These are phyloP conservation scores for Kickxella alabastrina DNA, from an alignment of 192 early-diverging fungal genomes.

Conservation along the genomic window DNA sequence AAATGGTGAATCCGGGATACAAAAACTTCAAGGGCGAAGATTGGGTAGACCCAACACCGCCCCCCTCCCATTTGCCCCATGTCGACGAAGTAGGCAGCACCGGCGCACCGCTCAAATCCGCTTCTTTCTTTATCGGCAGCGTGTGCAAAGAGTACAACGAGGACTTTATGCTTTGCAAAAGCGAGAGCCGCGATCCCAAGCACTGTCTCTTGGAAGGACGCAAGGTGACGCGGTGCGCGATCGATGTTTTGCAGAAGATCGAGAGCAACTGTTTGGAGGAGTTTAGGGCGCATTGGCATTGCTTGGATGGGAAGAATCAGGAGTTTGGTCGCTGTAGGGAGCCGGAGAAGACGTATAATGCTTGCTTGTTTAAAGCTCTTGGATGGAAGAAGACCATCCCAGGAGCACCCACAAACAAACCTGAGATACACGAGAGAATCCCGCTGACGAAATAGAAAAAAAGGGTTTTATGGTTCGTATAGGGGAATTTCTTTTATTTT, in stretches of 20 bases:
- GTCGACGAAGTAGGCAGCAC: constrained; percentile 89
- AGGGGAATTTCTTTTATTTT: too few species aligned
- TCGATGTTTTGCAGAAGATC: constrained; percentile 82
- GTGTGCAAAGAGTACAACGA: constrained; percentile 91
- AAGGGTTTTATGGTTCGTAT: too few species aligned
- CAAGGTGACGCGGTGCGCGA: constrained; percentile 92
- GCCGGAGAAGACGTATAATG: constrained; percentile 76
- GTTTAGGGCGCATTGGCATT: constrained; percentile 88
- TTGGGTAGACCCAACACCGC: constrained; percentile 84
- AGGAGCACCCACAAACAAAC: constrained; percentile 50
- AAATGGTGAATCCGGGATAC: constrained; percentile 47
- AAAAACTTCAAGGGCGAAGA: constrained; percentile 44
- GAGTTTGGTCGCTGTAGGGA: constrained; percentile 73
- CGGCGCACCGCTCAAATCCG: constrained; percentile 88
- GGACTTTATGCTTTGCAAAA: constrained; percentile 97
- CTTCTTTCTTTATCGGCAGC: constrained; percentile 84
- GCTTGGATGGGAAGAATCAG: constrained; percentile 91
- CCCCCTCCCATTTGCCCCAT: constrained; percentile 61
- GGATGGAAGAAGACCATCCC: constrained; percentile 71
- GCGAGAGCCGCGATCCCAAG: constrained; percentile 80
- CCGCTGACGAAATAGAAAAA: constrained; percentile 20
- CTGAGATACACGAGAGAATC: constrained; percentile 39
- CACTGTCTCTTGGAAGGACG: constrained; percentile 93
- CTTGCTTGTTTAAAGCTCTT: constrained; percentile 84
- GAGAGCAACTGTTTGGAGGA: constrained; percentile 83